Conservation (phyloP, 176 grass and related monocot species). For the Carex scoparia region DNA sequence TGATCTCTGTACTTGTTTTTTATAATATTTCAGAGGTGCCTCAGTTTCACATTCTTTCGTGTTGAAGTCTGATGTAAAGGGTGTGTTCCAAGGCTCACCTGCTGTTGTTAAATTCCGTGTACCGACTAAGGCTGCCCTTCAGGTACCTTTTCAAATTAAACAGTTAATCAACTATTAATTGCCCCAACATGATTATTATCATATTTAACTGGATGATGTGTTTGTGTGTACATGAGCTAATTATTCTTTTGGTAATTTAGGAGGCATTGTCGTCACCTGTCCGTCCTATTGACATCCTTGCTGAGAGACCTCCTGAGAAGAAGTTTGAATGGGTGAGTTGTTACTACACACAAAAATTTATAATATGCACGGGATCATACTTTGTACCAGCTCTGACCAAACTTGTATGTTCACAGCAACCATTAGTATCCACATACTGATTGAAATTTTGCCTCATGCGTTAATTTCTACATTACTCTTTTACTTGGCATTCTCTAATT, state of each 20-base stretch:
- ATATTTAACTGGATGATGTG: not conserved
- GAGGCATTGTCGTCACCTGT: slow-evolving; percentile 88
- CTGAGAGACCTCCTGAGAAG: slow-evolving; percentile 70
- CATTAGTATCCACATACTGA: not conserved
- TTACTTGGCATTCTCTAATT: not conserved
- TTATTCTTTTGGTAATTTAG: slow-evolving; percentile 38
- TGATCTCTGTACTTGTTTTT: not conserved
- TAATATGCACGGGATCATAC: not conserved
- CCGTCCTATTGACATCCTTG: slow-evolving; percentile 68
- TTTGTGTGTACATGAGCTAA: not conserved
- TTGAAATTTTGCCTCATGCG: not conserved
- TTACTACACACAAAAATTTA: not conserved
- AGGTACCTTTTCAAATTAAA: slow-evolving; percentile 36
- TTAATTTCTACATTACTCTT: not conserved
- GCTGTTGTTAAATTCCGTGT: slow-evolving; percentile 79
- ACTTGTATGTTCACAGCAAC: not conserved
- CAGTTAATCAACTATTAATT: not conserved
- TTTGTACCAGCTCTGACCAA: not conserved
- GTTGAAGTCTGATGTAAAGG: slow-evolving; percentile 75
- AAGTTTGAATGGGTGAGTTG: slow-evolving; percentile 88
- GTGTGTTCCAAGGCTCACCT: slow-evolving; percentile 64
- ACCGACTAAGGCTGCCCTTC: slow-evolving; percentile 83
- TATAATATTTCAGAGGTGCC: slow-evolving; percentile 46
- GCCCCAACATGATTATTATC: not conserved
- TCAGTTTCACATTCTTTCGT: slow-evolving; percentile 71